These are phyloP conservation scores for Apiospora phragmitis DNA, from an alignment of 2,329 filamentous ascomycete genomes.

Conservation along the genomic window DNA sequence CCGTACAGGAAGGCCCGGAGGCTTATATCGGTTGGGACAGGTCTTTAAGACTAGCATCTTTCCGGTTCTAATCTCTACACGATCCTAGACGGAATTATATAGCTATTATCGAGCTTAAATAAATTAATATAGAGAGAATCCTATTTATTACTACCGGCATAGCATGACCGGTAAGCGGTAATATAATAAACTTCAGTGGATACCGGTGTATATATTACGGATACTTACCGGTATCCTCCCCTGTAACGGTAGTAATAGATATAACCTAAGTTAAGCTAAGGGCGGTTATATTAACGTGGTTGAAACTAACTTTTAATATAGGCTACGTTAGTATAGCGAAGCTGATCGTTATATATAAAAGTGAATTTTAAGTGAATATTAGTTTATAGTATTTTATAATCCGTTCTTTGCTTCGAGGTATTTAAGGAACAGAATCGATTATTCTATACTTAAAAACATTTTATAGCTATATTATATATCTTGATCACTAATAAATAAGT, in stretches of 20 bases:
- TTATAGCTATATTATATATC: not conserved
- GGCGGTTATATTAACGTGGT: not conserved
- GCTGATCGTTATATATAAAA: not conserved
- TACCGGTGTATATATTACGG: not conserved
- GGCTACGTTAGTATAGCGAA: not conserved
- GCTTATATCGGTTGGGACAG: not conserved
- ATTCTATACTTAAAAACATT: not conserved
- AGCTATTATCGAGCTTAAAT: not conserved
- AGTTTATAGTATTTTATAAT: not conserved
- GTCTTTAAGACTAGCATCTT: not conserved
- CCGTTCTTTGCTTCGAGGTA: not conserved
- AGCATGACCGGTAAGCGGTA: not conserved
- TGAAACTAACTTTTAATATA: not conserved
- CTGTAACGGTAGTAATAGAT: not conserved
- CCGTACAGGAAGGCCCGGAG: not conserved
- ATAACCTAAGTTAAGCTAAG: not conserved
- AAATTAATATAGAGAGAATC: not conserved
- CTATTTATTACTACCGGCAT: not conserved
- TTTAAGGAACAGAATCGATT: not conserved
- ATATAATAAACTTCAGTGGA: not conserved
- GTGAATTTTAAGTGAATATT: not conserved
- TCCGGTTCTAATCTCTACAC: not conserved
- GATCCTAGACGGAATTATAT: not conserved
- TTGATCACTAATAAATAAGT: not conserved
- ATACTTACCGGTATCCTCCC: not conserved